Base-by-base conservation (phyloP, 1,284 basidiomycete species). In the Pseudozyma tsukubaensis region DNA sequence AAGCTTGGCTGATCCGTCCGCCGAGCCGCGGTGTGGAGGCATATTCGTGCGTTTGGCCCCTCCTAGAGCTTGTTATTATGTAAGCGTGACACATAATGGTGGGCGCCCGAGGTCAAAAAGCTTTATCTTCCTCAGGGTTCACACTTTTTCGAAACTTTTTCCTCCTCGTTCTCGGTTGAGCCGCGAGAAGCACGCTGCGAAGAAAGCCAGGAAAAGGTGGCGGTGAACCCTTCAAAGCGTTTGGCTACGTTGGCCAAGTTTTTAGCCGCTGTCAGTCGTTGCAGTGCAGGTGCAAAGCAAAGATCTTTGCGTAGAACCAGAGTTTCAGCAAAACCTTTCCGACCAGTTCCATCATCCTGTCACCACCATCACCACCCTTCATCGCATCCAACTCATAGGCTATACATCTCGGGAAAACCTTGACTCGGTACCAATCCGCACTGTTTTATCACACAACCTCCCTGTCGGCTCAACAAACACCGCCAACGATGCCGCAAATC, bases 51-150 rank as follows among this genome's bases (percentile, higher is more conserved):
- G 32, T 24, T 47, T 1, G 14, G 11, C 19, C 24, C 3, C 6
- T 11, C 1, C 19, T 54, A 24, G 37, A 29, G 24, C 14, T 24
- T 8, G 32, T 39, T 18, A 7, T 12, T 34, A 60, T 34, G 43
- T 68, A 61, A 68, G 39, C 54, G 42, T 62, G 59, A 68, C 65
- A 37, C 24, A 29, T 29, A 3, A 3, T 29, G 6, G 6, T 29
- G 24, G 3, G 24, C 24, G 24, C 24, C 6, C 24, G 24, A 29
- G 24, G n/a, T 3, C n/a, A 44, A 6, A 36, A 49, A 53, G 32
- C 39, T 47, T 61, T 61, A 57, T 52, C 49, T 44, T 50, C 14
- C 50, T 56, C 57, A 66, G 63, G 57, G 57, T 59, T 66, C 63
- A 66, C 43, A 66, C 43, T 21, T 40, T 48, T 64, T 48, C 37